Conservation (phyloP, 768 basidiomycete genomes). For the Fomitopsis serialis region DNA sequence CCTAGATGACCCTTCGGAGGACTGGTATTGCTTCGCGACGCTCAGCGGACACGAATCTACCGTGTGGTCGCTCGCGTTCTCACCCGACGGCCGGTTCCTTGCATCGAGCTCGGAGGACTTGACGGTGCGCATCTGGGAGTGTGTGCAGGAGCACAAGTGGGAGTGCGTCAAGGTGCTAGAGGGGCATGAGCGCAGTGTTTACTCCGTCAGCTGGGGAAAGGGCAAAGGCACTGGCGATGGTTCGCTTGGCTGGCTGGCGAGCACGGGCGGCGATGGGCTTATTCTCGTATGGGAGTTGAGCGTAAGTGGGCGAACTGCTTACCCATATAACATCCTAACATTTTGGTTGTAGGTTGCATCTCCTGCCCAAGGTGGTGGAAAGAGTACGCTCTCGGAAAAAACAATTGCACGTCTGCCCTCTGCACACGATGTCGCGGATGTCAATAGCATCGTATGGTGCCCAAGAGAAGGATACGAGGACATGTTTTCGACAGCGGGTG, state of each 20-base stretch:
- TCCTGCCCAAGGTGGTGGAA: slow-evolving; percentile 2
- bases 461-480: slow-evolving; percentile 56
- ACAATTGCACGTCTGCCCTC: slow-evolving; percentile 53
- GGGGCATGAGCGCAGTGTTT: slow-evolving; percentile 73
- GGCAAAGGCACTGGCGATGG: slow-evolving; percentile 20
- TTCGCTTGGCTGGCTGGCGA: slow-evolving; percentile 77
- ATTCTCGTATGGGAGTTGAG: slow-evolving; percentile 76
- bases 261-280: slow-evolving; percentile 79
- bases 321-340: not conserved
- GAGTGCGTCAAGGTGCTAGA: slow-evolving; percentile 52
- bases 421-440: slow-evolving; percentile 81
- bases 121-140: slow-evolving; percentile 82
- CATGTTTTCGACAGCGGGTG: slow-evolving; percentile 76
- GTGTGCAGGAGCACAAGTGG: slow-evolving; percentile 57
- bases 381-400: slow-evolving; percentile 27
- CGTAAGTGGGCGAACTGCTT: slow-evolving; percentile 9
- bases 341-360: not conserved
- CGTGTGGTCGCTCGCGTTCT: slow-evolving; percentile 84
- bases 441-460: slow-evolving; percentile 86
- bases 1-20: slow-evolving; percentile 87
- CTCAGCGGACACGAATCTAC: slow-evolving; percentile 80
- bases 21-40: slow-evolving; percentile 88
- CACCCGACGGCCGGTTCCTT: slow-evolving; percentile 72
- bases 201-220: slow-evolving; percentile 71
- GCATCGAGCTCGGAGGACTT: slow-evolving; percentile 85